Conservation (phyloP, 1,284 basidiomycete genomes). For the Cutaneotrichosporon cutaneum region DNA sequence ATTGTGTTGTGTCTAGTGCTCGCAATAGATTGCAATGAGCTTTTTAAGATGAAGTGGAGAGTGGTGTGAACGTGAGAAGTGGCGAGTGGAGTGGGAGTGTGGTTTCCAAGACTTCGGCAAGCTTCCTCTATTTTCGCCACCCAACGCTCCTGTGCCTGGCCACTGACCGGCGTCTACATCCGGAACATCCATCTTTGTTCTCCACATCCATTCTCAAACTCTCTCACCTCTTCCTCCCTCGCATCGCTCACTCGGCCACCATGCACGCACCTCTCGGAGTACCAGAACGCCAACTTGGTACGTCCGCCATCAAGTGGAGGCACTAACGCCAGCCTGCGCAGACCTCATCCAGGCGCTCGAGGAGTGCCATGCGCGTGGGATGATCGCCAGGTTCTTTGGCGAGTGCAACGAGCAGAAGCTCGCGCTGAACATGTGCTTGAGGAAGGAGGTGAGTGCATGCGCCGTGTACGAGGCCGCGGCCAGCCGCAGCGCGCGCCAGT, state of each 20-base stretch:
- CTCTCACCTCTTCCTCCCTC: neutral
- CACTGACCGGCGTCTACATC: neutral
- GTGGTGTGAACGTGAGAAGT: neutral
- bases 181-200: neutral
- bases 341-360: constrained; percentile 49
- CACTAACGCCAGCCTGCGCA: constrained; percentile 39
- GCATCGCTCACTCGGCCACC: neutral
- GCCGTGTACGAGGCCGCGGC: too few relatives aligned
- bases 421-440: constrained; percentile 69
- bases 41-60: neutral
- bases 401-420: constrained; percentile 69
- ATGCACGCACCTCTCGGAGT: constrained; percentile 51
- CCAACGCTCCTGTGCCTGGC: constrained; percentile 9
- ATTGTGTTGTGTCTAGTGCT: neutral
- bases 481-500: too few relatives aligned
- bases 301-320: constrained; percentile 26
- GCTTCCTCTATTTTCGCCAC: constrained; percentile 5
- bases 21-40: neutral
- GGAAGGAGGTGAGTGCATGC: constrained; percentile 63
- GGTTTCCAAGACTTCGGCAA: neutral
- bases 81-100: neutral
- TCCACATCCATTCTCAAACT: too few relatives aligned
- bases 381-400: constrained; percentile 36
- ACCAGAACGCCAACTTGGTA: constrained; percentile 46
- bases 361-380: constrained; percentile 44